These are phyloP conservation scores for Cladophialophora psammophila DNA, from an alignment of 2,329 filamentous ascomycete genomes.

Conservation along the genomic window DNA sequence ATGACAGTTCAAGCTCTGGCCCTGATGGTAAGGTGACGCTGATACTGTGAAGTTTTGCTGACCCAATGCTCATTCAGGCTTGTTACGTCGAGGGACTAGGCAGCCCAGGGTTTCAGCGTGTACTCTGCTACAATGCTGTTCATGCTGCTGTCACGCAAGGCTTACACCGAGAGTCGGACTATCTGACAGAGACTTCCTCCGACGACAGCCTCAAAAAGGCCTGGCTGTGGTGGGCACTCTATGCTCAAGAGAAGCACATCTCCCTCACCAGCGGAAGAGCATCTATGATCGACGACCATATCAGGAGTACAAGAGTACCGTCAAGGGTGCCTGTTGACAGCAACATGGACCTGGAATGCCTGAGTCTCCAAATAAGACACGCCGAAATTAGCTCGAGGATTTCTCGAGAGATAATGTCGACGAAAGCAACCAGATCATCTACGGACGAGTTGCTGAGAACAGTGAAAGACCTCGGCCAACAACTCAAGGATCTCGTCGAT, in stretches of 20 bases:
- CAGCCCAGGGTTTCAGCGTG: slow-evolving; percentile 15
- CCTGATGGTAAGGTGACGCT: slow-evolving; percentile 19
- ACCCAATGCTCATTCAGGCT: slow-evolving; percentile 6
- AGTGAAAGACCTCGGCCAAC: slow-evolving; percentile 10
- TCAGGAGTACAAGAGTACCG: slow-evolving; percentile 9
- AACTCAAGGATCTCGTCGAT: slow-evolving; percentile 16
- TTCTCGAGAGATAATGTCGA: slow-evolving; percentile 12
- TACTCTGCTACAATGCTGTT: slow-evolving; percentile 22
- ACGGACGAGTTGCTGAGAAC: slow-evolving; percentile 9
- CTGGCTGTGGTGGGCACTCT: slow-evolving; percentile 22
- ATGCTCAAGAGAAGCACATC: slow-evolving; percentile 18
- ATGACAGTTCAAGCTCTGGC: slow-evolving; percentile 20
- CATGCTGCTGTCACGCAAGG: slow-evolving; percentile 21
- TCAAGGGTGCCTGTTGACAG: not conserved
- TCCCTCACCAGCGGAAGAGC: slow-evolving; percentile 3
- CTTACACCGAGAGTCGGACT: slow-evolving; percentile 19
- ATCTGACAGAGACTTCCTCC: slow-evolving; percentile 5
- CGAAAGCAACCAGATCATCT: slow-evolving; percentile 8
- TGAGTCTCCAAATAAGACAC: not conserved
- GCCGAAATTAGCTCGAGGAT: slow-evolving; percentile 18
- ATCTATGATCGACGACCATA: slow-evolving; percentile 22
- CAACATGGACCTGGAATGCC: slow-evolving; percentile 7
- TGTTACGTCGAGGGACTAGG: slow-evolving; percentile 21
- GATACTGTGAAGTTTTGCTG: not conserved
- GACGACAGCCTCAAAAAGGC: slow-evolving; percentile 19